These are phyloP conservation scores for Penicillium psychrofluorescens DNA, from an alignment of 495 filamentous ascomycete genomes.

Conservation along the genomic window DNA sequence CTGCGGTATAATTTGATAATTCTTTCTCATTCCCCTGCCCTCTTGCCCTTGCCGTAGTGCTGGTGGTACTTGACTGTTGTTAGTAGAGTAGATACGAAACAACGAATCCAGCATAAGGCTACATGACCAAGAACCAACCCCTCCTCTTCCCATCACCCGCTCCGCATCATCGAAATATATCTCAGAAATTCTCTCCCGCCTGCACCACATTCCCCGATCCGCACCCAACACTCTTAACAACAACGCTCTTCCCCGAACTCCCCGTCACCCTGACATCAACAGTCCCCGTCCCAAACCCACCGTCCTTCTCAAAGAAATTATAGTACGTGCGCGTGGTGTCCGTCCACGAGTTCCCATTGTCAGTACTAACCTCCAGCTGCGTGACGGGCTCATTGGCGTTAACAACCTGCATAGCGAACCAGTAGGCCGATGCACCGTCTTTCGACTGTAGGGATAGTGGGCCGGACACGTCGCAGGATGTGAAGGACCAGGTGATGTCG, in stretches of 20 bases:
- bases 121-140: background rate
- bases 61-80: too few species aligned
- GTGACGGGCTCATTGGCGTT: conserved; percentile 47
- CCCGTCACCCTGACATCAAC: conserved; percentile 49
- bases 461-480: conserved; percentile 43
- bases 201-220: conserved; percentile 13
- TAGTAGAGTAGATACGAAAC: too few species aligned
- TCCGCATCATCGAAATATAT: background rate
- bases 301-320: conserved; percentile 53
- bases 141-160: background rate
- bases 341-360: conserved; percentile 47
- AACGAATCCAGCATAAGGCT: too few species aligned
- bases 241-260: conserved; percentile 32
- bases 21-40: background rate
- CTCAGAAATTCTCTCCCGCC: conserved; percentile 21
- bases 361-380: conserved; percentile 50
- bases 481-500: conserved; percentile 42
- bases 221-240: conserved; percentile 21
- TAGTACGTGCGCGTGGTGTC: conserved; percentile 41
- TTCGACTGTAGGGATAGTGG: conserved; percentile 51
- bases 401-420: conserved; percentile 54
- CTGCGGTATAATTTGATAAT: conserved; percentile 17
- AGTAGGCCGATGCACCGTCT: conserved; percentile 43
- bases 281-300: conserved; percentile 44
- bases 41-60: too few species aligned